A percentile compares a stretch with the other conserved stretches of the same genome.
These are phyloP conservation scores for Pythium rhizo-oryzae DNA, from an alignment of 352 stramenopile species.

Conservation along the genomic window DNA sequence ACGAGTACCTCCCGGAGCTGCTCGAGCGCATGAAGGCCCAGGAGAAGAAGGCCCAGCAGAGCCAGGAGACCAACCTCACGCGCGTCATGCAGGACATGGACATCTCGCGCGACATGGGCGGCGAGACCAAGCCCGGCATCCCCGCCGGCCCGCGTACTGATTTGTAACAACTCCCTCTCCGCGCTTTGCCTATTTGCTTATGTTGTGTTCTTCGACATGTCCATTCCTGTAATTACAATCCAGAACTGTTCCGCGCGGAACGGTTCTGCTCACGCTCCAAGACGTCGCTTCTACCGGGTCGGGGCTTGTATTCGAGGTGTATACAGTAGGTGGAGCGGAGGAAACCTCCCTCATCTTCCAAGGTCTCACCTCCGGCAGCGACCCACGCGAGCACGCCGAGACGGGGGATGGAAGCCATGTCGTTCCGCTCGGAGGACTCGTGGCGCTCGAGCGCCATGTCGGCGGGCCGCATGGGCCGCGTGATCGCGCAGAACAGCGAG, in stretches of 20 bases:
- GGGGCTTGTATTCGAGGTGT: slow-evolving; percentile 18
- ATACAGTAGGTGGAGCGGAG: neutral
- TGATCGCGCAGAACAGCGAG: slow-evolving; percentile 32
- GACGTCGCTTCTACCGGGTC: neutral
- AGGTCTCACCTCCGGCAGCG: neutral
- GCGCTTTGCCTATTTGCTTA: neutral
- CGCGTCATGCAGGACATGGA: slow-evolving; percentile 86
- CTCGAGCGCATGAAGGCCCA: slow-evolving; percentile 67
- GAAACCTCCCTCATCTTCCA: slow-evolving; percentile 19
- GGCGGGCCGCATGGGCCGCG: slow-evolving; percentile 24
- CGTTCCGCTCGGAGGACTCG: slow-evolving; percentile 32
- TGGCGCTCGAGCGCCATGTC: slow-evolving; percentile 33
- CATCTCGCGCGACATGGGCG: slow-evolving; percentile 51
- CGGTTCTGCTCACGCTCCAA: neutral
- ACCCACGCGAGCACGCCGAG: neutral
- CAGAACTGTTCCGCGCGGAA: too few relatives aligned
- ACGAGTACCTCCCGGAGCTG: slow-evolving; percentile 83
- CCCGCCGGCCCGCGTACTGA: slow-evolving; percentile 56
- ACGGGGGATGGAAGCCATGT: slow-evolving; percentile 12
- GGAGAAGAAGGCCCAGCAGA: slow-evolving; percentile 47
- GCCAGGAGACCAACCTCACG: slow-evolving; percentile 56
- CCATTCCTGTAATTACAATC: too few relatives aligned
- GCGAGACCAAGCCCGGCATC: slow-evolving; percentile 28
- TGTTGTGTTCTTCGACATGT: too few relatives aligned
- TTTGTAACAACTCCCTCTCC: slow-evolving; percentile 38